Conservation (phyloP, 306 rosid genomes). For the Dryas alaskensis region DNA sequence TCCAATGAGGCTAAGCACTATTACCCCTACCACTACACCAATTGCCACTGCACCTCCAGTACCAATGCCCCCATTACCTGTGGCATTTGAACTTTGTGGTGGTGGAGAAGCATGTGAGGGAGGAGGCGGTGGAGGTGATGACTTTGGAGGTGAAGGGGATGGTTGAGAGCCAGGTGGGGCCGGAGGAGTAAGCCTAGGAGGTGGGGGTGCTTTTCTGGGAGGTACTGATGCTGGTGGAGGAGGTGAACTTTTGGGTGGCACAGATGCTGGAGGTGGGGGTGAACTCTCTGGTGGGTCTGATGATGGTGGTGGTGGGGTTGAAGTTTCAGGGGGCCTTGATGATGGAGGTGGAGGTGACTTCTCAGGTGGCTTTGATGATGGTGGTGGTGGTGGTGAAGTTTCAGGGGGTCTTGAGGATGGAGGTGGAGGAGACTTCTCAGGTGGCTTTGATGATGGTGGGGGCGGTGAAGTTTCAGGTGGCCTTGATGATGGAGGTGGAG, state of each 20-base stretch:
- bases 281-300: constrained; percentile 36
- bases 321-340: constrained; percentile 15
- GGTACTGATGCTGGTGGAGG: constrained; percentile 28
- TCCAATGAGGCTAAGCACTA: constrained; percentile 58
- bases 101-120: constrained; percentile 28
- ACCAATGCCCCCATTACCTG: constrained; percentile 39
- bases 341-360: constrained; percentile 38
- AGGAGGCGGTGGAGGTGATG: constrained; percentile 45
- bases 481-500: constrained; percentile 17
- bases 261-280: constrained; percentile 40
- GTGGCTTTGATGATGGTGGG: constrained; percentile 18
- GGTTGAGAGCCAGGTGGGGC: constrained; percentile 39
- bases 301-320: constrained; percentile 26
- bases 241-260: constrained; percentile 41
- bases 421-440: constrained; percentile 33
- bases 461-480: constrained; percentile 22
- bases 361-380: constrained; percentile 23
- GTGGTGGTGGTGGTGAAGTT: constrained; percentile 39
- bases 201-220: constrained; percentile 39
- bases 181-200: constrained; percentile 30
- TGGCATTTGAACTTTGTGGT: constrained; percentile 35
- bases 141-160: constrained; percentile 35
- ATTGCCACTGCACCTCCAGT: constrained; percentile 55
- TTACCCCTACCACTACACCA: constrained; percentile 40
- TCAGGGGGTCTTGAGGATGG: constrained; percentile 28